Evolutionary conservation across 768 basidiomycete genomes (phyloP).

Genomic region (Chalciporus pseudorubinellus): DNA sequence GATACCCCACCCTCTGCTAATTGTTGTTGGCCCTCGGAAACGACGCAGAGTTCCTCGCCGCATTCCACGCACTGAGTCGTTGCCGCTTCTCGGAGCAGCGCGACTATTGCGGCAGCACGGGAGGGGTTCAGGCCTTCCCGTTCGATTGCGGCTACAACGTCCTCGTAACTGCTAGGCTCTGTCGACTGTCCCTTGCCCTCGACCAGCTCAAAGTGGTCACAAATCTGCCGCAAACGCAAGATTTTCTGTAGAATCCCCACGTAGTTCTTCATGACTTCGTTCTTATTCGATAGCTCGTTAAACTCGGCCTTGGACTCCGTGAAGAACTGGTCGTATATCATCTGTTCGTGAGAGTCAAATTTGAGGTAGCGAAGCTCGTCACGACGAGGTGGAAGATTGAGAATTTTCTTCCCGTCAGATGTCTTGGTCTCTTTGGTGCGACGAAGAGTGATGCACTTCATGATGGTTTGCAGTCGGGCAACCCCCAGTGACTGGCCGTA

Average conservation of each 20-base stretch:
- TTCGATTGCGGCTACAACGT: constrained; percentile 70
- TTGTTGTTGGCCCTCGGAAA: constrained; percentile 41
- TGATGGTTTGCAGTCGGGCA: constrained; percentile 91
- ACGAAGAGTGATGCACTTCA: constrained; percentile 94
- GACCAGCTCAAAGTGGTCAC: constrained; percentile 92
- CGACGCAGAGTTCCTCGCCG: constrained; percentile 64
- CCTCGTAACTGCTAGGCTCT: constrained; percentile 65
- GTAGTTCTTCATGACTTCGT: constrained; percentile 97
- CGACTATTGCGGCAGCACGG: constrained; percentile 80
- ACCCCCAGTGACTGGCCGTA: constrained; percentile 87
- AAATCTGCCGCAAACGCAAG: constrained; percentile 93
- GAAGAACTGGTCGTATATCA: constrained; percentile 87
- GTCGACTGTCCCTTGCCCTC: constrained; percentile 60
- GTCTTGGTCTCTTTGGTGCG: constrained; percentile 91
- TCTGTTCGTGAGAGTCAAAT: constrained; percentile 78
- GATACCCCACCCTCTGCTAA: constrained; percentile 40
- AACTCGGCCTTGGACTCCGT: constrained; percentile 91
- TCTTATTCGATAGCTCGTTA: constrained; percentile 78
- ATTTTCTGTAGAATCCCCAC: constrained; percentile 97
- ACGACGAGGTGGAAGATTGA: constrained; percentile 85
- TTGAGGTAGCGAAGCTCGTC: constrained; percentile 85
- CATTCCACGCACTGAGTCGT: constrained; percentile 91
- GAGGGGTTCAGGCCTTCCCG: constrained; percentile 73
- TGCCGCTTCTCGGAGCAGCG: constrained; percentile 81
- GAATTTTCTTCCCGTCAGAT: constrained; percentile 77